phyloP scores from a whole-genome alignment of 306 rosid species.

The Macrotyloma uniflorum region DNA sequence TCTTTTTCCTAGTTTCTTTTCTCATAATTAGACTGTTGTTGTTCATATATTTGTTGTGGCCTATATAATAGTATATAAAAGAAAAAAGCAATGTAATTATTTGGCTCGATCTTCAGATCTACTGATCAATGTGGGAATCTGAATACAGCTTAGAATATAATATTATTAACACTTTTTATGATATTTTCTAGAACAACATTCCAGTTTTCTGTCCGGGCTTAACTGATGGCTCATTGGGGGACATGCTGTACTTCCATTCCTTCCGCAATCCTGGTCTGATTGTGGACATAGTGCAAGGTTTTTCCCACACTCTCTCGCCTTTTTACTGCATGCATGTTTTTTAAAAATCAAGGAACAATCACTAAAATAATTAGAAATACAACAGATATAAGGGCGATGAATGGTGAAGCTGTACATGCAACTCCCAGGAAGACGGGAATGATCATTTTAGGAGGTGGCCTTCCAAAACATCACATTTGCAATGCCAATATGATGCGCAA shows the following conservation, averaged over 20 bases:
- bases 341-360: constrained; percentile 1
- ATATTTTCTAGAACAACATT: constrained; percentile 73
- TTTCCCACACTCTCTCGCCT: constrained; percentile 12
- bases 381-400: constrained; percentile 89
- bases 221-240: constrained; percentile 97
- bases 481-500: constrained; percentile 99
- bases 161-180: constrained; percentile 3
- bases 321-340: constrained; percentile 8
- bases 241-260: constrained; percentile 94
- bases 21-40: background rate
- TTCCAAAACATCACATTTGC: constrained; percentile 98
- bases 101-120: background rate
- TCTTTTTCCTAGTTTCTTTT: background rate
- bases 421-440: constrained; percentile 91
- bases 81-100: background rate
- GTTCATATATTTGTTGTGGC: background rate
- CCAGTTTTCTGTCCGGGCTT: constrained; percentile 92
- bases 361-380: constrained; percentile 33
- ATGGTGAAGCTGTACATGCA: constrained; percentile 92
- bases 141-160: background rate
- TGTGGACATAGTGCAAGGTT: constrained; percentile 83
- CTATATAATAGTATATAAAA: background rate
- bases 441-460: constrained; percentile 90
- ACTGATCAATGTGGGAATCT: background rate
- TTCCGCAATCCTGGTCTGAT: constrained; percentile 79